Percentiles rank a stretch among this genome's conserved stretches.
phyloP scores from a whole-genome alignment of 2,329 filamentous ascomycete species.

The Endocalyx cinctus region DNA sequence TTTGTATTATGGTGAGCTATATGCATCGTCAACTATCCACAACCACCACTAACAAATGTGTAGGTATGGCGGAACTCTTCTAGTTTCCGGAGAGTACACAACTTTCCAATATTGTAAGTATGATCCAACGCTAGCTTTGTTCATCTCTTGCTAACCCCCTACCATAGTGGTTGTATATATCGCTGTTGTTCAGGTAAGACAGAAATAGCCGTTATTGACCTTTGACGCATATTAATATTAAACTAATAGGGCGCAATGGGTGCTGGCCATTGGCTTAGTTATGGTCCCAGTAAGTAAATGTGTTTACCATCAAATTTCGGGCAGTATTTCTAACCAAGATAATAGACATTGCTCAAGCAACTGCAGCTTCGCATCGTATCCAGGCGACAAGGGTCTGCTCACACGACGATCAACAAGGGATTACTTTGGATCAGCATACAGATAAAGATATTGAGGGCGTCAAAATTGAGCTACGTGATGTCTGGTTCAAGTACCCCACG shows the following conservation, averaged over 20 bases:
- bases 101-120: slow-evolving; percentile 39
- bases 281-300: slow-evolving; percentile 46
- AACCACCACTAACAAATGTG: too few species aligned
- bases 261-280: slow-evolving; percentile 63
- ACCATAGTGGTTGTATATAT: slow-evolving; percentile 56
- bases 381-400: slow-evolving; percentile 40
- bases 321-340: slow-evolving; percentile 4
- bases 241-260: slow-evolving; percentile 52
- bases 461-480: slow-evolving; percentile 50
- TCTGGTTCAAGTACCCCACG: slow-evolving; percentile 59
- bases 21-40: too few species aligned
- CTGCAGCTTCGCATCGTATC: slow-evolving; percentile 57
- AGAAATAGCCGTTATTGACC: not conserved
- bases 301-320: not conserved
- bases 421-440: slow-evolving; percentile 27
- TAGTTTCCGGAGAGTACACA: slow-evolving; percentile 46
- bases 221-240: too few species aligned
- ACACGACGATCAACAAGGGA: slow-evolving; percentile 12
- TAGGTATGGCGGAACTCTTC: slow-evolving; percentile 60
- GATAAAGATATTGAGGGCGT: slow-evolving; percentile 43
- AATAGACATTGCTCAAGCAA: slow-evolving; percentile 50
- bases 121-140: not conserved
- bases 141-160: slow-evolving; percentile 8
- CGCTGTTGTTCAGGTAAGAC: slow-evolving; percentile 54
- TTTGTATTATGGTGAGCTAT: slow-evolving; percentile 25